Conservation (phyloP, 2,329 filamentous ascomycete genomes). For the Fusarium pininemorale region DNA sequence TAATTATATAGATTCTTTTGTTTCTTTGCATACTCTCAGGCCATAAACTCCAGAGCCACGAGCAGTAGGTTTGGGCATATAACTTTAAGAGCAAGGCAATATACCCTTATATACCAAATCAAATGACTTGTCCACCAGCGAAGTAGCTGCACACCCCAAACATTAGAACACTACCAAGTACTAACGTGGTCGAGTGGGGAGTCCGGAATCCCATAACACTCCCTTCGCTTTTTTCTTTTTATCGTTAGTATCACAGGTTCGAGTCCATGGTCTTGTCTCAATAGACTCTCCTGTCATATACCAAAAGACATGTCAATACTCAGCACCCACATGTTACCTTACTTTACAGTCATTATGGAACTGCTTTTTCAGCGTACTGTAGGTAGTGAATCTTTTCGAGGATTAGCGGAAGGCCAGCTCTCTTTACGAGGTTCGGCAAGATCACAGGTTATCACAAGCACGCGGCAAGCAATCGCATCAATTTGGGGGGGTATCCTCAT, state of each 20-base stretch:
- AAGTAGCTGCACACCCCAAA: slow-evolving; percentile 18
- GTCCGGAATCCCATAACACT: background rate
- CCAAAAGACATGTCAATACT: no score
- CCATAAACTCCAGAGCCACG: rapidly evolving
- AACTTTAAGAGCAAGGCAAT: background rate
- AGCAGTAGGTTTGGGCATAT: background rate
- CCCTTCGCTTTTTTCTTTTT: background rate
- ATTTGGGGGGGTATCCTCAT: no score
- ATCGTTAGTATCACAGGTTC: background rate
- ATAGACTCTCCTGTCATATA: no score
- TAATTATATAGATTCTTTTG: rapidly evolving
- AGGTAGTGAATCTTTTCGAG: no score
- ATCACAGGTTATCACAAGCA: no score
- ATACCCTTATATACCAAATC: background rate
- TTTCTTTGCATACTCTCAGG: rapidly evolving
- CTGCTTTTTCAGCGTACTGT: no score
- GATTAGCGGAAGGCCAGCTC: no score
- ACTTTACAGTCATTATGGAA: no score
- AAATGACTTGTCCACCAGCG: slow-evolving; percentile 1
- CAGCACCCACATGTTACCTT: no score
- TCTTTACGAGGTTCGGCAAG: no score
- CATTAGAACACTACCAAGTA: background rate
- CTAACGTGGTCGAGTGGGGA: background rate
- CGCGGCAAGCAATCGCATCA: no score
- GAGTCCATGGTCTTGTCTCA: background rate